Conservation (phyloP, 192 early-diverging fungal species). For the Chytriomyces sp. region DNA sequence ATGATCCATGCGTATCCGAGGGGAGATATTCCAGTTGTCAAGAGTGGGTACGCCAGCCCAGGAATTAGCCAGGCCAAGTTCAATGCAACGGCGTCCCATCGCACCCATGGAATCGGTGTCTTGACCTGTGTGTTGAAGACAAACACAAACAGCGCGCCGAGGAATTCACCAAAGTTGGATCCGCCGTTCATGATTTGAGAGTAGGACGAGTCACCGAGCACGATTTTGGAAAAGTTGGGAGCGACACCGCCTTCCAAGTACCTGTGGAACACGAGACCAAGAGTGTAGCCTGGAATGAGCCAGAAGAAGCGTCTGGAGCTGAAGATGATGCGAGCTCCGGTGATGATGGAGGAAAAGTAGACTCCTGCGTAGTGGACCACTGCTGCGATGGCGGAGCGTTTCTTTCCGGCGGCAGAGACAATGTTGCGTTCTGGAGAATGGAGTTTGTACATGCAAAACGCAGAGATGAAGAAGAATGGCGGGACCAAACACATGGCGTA, state of each 20-base stretch:
- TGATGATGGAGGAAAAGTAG: constrained; percentile 27
- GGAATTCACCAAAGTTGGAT: constrained; percentile 66
- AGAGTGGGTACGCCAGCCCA: constrained; percentile 1
- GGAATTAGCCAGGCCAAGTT: constrained; percentile 43
- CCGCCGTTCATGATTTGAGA: constrained; percentile 55
- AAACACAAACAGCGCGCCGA: constrained; percentile 26
- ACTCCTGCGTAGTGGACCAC: neutral
- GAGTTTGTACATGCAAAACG: neutral
- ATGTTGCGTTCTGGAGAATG: neutral
- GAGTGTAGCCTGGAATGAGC: constrained; percentile 57
- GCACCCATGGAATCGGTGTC: constrained; percentile 61
- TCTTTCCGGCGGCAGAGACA: constrained; percentile 1
- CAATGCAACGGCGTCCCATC: constrained; percentile 41
- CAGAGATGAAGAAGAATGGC: neutral
- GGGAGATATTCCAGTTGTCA: neutral
- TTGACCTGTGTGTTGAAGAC: constrained; percentile 43
- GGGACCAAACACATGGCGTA: neutral
- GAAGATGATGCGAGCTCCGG: constrained; percentile 47
- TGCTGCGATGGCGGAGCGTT: neutral
- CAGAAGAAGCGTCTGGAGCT: constrained; percentile 53
- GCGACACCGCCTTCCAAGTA: constrained; percentile 60
- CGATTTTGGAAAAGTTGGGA: constrained; percentile 30
- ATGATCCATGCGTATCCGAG: neutral
- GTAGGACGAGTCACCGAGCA: constrained; percentile 44
- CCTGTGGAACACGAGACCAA: constrained; percentile 53